These are phyloP conservation scores for Geranium brycei DNA, from an alignment of 345 rosid genomes.

Conservation along the genomic window DNA sequence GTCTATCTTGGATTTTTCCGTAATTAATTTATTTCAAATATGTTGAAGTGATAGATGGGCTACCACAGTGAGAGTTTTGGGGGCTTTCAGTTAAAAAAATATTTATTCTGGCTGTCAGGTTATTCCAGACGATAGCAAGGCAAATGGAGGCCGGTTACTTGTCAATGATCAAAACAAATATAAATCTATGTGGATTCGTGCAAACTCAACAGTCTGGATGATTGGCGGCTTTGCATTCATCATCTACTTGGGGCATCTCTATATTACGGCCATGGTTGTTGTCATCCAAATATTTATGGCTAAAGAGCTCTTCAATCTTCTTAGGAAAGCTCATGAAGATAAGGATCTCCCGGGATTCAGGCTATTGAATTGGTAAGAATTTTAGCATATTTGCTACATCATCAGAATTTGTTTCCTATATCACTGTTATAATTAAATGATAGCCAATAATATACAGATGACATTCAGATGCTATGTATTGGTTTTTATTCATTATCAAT, in stretches of 20 bases:
- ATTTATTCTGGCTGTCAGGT: constrained; percentile 26
- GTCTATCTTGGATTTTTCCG: background rate
- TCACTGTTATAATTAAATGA: too few species aligned
- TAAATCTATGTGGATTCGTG: constrained; percentile 60
- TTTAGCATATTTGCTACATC: background rate
- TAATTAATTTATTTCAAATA: background rate
- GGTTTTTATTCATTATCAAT: constrained; percentile 1
- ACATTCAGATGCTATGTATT: background rate
- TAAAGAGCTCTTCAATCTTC: constrained; percentile 68
- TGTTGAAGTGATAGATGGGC: background rate
- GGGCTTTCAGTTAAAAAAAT: too few species aligned
- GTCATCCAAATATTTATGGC: constrained; percentile 94
- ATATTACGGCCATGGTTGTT: constrained; percentile 89
- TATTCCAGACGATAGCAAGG: constrained; percentile 36
- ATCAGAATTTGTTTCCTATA: background rate
- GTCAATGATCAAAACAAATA: constrained; percentile 70
- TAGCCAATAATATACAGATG: background rate
- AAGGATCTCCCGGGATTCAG: constrained; percentile 74
- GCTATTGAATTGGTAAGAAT: constrained; percentile 64
- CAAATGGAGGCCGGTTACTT: constrained; percentile 49
- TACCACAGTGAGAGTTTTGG: background rate
- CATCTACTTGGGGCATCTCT: constrained; percentile 95
- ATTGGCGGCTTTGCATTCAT: constrained; percentile 66
- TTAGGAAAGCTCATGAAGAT: constrained; percentile 81
- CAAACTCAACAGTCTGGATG: constrained; percentile 85